A percentile compares a stretch with the other conserved stretches of the same genome.
These are phyloP conservation scores for Microbotryum violaceum DNA, from an alignment of 1,284 basidiomycete genomes.

Conservation along the genomic window DNA sequence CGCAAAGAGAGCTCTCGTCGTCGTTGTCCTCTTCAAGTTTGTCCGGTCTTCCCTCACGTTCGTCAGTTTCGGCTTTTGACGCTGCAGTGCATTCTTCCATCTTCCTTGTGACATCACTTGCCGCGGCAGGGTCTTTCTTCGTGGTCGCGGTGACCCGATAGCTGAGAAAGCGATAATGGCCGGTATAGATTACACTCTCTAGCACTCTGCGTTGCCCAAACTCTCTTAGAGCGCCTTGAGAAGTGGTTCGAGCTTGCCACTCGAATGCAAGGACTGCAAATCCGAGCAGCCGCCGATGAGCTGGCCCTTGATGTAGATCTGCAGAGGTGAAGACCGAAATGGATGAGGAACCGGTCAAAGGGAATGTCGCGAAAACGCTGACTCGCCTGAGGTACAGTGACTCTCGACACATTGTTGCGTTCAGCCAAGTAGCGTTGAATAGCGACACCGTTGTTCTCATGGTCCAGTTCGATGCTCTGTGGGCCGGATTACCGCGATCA, in stretches of 20 bases:
- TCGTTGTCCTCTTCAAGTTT: too few species aligned
- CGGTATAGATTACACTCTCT: too few species aligned
- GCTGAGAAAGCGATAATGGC: too few species aligned
- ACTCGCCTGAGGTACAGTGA: slow-evolving; percentile 30
- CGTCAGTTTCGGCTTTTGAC: too few species aligned
- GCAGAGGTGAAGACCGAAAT: not conserved
- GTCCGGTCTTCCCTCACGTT: too few species aligned
- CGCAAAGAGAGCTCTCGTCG: too few species aligned
- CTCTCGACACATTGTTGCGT: slow-evolving; percentile 5
- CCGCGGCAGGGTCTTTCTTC: too few species aligned
- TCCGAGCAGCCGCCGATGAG: slow-evolving; percentile 26
- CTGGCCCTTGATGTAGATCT: slow-evolving; percentile 29
- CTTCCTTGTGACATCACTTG: too few species aligned
- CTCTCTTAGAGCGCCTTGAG: slow-evolving; percentile 1
- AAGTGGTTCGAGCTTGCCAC: slow-evolving; percentile 17
- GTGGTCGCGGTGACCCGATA: too few species aligned
- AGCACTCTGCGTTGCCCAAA: too few species aligned
- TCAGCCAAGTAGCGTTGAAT: slow-evolving; percentile 27
- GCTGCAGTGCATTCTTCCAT: too few species aligned
- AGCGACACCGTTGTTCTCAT: slow-evolving; percentile 10
- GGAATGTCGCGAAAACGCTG: too few species aligned
- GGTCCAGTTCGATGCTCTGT: slow-evolving; percentile 20
- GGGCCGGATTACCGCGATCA: not conserved
- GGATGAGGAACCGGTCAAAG: not conserved
- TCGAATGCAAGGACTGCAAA: slow-evolving; percentile 17